phyloP scores from a whole-genome alignment of 495 filamentous ascomycete species.

The Aspergillus ellipticus region DNA sequence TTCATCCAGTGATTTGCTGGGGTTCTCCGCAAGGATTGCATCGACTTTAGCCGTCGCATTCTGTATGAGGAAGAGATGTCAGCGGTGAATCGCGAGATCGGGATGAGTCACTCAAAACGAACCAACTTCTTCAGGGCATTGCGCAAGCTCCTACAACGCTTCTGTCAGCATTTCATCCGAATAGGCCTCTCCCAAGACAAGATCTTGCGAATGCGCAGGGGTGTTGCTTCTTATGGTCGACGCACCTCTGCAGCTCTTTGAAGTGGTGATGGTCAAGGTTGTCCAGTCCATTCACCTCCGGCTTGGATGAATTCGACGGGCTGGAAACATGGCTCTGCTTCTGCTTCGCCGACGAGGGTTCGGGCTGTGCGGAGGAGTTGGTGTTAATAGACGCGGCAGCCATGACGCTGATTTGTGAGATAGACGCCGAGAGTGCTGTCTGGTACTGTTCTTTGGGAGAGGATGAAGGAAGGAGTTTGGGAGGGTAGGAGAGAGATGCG shows the following conservation, averaged over 20 bases:
- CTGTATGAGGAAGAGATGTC: constrained; percentile 39
- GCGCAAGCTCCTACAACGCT: constrained; percentile 65
- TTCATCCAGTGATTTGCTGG: constrained; percentile 73
- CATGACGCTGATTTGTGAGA: constrained; percentile 35
- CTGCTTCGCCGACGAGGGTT: constrained; percentile 40
- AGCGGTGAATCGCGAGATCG: constrained; percentile 5
- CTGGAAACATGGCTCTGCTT: constrained; percentile 30
- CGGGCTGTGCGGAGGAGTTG: constrained; percentile 23
- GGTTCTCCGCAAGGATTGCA: constrained; percentile 70
- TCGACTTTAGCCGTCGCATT: constrained; percentile 76
- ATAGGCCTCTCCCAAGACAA: neutral
- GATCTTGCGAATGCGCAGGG: neutral
- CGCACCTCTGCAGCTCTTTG: constrained; percentile 83
- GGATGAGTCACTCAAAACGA: constrained; percentile 29
- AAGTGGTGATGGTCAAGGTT: constrained; percentile 70
- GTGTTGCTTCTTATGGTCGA: constrained; percentile 5
- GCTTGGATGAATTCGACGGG: constrained; percentile 29
- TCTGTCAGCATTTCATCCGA: constrained; percentile 5
- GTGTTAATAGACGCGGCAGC: constrained; percentile 31
- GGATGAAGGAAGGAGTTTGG: constrained; percentile 1
- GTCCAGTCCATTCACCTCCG: constrained; percentile 45
- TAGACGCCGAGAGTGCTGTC: constrained; percentile 12
- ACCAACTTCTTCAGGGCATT: constrained; percentile 87
- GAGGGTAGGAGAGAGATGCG: neutral
- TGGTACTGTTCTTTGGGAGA: neutral